These are phyloP conservation scores for Debaryomyces udenii DNA, from an alignment of 1,139 yeast genomes.

Conservation along the genomic window DNA sequence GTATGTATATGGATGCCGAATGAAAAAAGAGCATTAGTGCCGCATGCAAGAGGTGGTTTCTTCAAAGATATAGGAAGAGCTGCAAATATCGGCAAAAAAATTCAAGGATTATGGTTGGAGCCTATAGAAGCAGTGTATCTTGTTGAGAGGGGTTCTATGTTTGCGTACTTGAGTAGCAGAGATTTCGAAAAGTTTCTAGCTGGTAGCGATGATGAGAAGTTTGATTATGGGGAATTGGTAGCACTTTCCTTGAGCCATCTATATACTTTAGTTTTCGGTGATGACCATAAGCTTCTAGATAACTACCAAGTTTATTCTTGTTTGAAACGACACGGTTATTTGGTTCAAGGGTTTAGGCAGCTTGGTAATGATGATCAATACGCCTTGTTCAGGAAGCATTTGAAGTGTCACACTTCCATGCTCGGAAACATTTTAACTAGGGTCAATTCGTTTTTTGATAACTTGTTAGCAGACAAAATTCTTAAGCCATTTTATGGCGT, in stretches of 20 bases:
- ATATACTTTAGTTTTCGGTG: slow-evolving; percentile 54
- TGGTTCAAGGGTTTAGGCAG: slow-evolving; percentile 48
- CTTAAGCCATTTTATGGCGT: neutral
- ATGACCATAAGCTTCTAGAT: slow-evolving; percentile 50
- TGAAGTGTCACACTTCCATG: neutral
- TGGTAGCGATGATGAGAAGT: slow-evolving; percentile 26
- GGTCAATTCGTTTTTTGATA: neutral
- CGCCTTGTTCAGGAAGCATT: slow-evolving; percentile 11
- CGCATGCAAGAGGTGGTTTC: slow-evolving; percentile 70
- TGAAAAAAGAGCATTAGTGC: slow-evolving; percentile 47
- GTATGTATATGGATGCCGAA: slow-evolving; percentile 51
- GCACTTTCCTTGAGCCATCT: slow-evolving; percentile 67
- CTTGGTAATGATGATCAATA: slow-evolving; percentile 12
- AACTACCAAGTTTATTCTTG: slow-evolving; percentile 71
- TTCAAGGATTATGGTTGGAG: slow-evolving; percentile 48
- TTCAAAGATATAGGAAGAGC: slow-evolving; percentile 73
- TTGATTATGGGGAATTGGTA: slow-evolving; percentile 27
- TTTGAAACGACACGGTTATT: slow-evolving; percentile 78
- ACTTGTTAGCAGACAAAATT: neutral
- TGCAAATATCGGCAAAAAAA: slow-evolving; percentile 22
- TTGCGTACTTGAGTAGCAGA: slow-evolving; percentile 46
- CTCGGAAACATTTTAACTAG: neutral
- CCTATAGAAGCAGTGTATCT: slow-evolving; percentile 76
- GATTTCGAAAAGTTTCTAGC: slow-evolving; percentile 21
- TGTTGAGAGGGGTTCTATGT: slow-evolving; percentile 80